Base-by-base conservation (phyloP, 805 yeast genomes). In the Wickerhamomyces xylosicus region DNA sequence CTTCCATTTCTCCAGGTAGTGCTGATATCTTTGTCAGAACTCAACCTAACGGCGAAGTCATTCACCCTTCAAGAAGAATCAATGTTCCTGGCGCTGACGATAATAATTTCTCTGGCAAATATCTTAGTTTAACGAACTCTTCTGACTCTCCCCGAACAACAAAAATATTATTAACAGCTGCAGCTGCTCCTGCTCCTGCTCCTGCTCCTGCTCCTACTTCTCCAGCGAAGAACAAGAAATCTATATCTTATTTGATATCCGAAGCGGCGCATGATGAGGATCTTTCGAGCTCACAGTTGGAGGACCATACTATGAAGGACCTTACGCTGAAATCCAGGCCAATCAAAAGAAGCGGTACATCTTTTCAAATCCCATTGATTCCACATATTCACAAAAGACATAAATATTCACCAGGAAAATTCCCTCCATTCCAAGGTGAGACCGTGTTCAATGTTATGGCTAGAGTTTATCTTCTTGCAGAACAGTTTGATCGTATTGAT, bases 361-460 rank as follows among this genome's bases (percentile, higher is more conserved):
- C n/a, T 4, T 31, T 31, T 14, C 35, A 37, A 16, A 19, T 40
- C 11, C 41, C 49, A 10, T 34, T 49, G 27, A 37, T 49, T 1
- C 37, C 39, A 11, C 56, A 49, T 38, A 14, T 8, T 3, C 4
- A 17, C 6, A 34, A 22, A 14, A 38, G 18, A 9, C 54, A 53
- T 11, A 22, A 21, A 3, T 44, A 33, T 21, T 42, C 42, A 31
- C 35, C 41, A 3, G 19, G 5, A 5, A 33, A 18, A 13, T 42
- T 9, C 31, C 49, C 45, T 5, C 50, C 43, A 27, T 41, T 41
- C 28, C 40, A 48, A 17, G 47, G 41, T 17, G 57, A 52, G 32
- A 47, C 54, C 1, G 31, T 45, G 3, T 17, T 43, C 2, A 32
- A 41, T 2, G 37, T 41, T 3, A 42, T 45, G 28, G 35, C 48